Base-by-base conservation (phyloP, 2,329 filamentous ascomycete species). In the Botrytis deweyae region DNA sequence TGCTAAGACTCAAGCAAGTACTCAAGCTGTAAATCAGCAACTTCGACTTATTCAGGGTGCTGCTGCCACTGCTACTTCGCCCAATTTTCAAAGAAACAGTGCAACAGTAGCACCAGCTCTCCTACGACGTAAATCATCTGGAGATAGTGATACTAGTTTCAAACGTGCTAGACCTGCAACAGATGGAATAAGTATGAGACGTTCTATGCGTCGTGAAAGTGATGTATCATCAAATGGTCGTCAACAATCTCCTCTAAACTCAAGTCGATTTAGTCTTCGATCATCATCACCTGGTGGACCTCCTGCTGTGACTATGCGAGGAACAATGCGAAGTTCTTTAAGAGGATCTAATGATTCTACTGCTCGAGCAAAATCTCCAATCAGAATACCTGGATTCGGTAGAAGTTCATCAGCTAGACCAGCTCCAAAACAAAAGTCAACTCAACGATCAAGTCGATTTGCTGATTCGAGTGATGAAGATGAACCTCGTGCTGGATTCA, bases 91-190 rank as follows among this genome's bases (percentile, higher is more conserved):
- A 70, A 70, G 72, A 62, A 55, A 66, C 72, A 33, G 72, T 75
- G 36, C 69, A 73, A 14, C 14, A 5, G n/a, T 49, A 12, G 64
- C 72, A 52, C 72, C 74, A 18, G 76, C 85, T 20, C 77, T 79
- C 8, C 82, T 89, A 14, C 83, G 84, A 73, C 87, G 90, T 2
- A 87, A 84, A 16, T 85, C 84, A 29, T 92, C 91, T 0, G 89
- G 90, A 77, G 90, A 88, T 42, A 93, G 91, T 78, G 91, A 93
- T 63, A 97, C 93, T 83, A 97, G 93, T 81, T 97, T 97, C 84
- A 92, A 89, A 79, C 91, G 93, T 42, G 83, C 85, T 62, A 87
- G 88, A 75, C 83, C 87, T 55, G 80, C 84, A 70, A 80, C 82
- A 9, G 82, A 85, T 62, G 86, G 86, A 0, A 87, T 89, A 71